These are phyloP conservation scores for Tulasnella sp. DNA, from an alignment of 768 basidiomycete species.

Conservation along the genomic window DNA sequence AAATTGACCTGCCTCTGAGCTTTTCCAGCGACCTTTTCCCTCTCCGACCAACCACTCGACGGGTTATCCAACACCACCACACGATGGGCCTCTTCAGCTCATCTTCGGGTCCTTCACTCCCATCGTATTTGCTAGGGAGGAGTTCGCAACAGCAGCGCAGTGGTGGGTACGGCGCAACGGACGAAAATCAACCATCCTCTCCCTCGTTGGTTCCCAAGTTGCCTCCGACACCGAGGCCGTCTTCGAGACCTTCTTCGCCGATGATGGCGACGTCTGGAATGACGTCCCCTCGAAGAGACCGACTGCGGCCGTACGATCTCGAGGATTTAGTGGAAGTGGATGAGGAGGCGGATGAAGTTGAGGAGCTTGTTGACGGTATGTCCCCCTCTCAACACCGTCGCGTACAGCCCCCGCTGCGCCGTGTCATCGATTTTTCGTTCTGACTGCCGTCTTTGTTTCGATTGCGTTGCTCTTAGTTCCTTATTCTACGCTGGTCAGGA, in stretches of 20 bases:
- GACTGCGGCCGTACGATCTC: neutral
- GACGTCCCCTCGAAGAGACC: neutral
- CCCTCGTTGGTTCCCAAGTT: neutral
- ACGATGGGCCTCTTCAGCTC: no score
- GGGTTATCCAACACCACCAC: no score
- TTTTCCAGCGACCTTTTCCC: no score
- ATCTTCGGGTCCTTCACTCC: no score
- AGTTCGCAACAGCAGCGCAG: no score
- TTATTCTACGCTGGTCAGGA: constrained; percentile 13
- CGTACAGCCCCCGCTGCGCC: neutral
- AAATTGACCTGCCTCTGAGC: no score
- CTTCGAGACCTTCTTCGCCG: no score
- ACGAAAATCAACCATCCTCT: neutral
- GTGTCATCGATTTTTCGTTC: neutral
- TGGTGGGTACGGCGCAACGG: constrained; percentile 1
- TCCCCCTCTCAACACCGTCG: neutral
- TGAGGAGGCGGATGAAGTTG: constrained; percentile 8
- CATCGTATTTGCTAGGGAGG: no score
- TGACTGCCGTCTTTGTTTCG: neutral
- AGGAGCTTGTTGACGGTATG: constrained; percentile 14
- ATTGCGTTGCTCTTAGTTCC: constrained; percentile 3
- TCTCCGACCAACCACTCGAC: no score
- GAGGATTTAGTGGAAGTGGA: constrained; percentile 6
- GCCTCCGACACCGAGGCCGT: neutral
- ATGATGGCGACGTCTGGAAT: neutral